phyloP scores from a whole-genome alignment of 225 moss, liverwort and hornwort species.

The Polytrichum commune region DNA sequence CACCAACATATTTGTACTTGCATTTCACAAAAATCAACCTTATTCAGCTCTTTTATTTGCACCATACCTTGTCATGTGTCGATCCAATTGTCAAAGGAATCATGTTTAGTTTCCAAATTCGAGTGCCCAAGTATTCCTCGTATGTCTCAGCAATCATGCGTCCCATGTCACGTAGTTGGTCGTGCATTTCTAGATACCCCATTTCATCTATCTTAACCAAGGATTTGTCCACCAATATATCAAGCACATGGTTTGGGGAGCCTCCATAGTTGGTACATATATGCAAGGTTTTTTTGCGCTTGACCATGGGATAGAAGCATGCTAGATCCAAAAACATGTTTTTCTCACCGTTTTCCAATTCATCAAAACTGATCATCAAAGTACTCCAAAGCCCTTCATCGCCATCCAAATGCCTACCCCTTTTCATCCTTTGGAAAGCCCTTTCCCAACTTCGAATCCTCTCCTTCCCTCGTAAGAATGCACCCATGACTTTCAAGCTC shows the following conservation, averaged over 20 bases:
- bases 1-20: too few relatives aligned
- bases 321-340: conserved; percentile 3
- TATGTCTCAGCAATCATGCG: not conserved
- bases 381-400: not conserved
- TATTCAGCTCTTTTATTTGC: too few relatives aligned
- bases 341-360: not conserved
- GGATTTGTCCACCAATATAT: not conserved
- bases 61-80: not conserved
- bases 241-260: not conserved
- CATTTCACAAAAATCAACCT: too few relatives aligned
- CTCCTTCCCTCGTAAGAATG: not conserved
- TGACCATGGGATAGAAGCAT: not conserved
- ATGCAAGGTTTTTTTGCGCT: not conserved
- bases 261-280: not conserved
- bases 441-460: not conserved
- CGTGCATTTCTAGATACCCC: not conserved
- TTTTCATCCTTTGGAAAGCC: conserved; percentile 5
- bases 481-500: conserved; percentile 5
- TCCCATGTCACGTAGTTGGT: not conserved
- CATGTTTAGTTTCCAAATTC: not conserved
- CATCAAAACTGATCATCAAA: conserved; percentile 1
- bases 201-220: not conserved
- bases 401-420: not conserved
- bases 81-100: not conserved
- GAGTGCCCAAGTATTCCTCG: not conserved